Conservation (phyloP, 2,329 filamentous ascomycete genomes). For the Diplodia corticola region DNA sequence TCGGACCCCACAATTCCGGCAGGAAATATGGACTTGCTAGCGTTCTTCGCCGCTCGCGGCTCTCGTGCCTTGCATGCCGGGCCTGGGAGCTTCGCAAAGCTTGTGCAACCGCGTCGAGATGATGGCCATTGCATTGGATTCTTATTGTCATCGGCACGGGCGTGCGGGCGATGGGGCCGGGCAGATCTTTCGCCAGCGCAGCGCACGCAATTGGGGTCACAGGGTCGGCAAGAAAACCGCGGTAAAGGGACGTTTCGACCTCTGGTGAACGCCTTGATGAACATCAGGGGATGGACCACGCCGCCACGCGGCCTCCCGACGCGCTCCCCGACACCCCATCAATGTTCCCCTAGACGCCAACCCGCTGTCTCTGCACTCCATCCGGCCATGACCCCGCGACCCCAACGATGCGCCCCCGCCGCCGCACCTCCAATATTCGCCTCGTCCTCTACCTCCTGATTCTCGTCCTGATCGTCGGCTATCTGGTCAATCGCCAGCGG, state of each 20-base stretch:
- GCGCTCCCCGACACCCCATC: not conserved
- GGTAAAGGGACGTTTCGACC: slow-evolving; percentile 15
- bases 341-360: slow-evolving; percentile 11
- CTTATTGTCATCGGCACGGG: slow-evolving; percentile 4
- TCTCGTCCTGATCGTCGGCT: slow-evolving; percentile 22
- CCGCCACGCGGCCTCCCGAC: slow-evolving; percentile 14
- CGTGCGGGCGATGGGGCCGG: not conserved
- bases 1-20: not conserved
- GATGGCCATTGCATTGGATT: not conserved
- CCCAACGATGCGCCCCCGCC: slow-evolving; percentile 2
- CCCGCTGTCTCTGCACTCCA: not conserved
- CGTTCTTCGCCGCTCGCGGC: not conserved
- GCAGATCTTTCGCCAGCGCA: not conserved
- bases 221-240: slow-evolving; percentile 7
- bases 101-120: not conserved
- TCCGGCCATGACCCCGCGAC: slow-evolving; percentile 9
- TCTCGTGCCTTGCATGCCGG: slow-evolving; percentile 14
- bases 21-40: not conserved
- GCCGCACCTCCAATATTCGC: slow-evolving; percentile 22
- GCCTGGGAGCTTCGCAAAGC: slow-evolving; percentile 14
- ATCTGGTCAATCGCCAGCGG: slow-evolving; percentile 18
- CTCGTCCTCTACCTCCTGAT: slow-evolving; percentile 21
- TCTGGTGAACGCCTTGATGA: slow-evolving; percentile 17
- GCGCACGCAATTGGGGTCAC: slow-evolving; percentile 1
- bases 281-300: slow-evolving; percentile 17